Base-by-base conservation (phyloP, 2,329 filamentous ascomycete genomes). In the Akanthomyces muscarius region DNA sequence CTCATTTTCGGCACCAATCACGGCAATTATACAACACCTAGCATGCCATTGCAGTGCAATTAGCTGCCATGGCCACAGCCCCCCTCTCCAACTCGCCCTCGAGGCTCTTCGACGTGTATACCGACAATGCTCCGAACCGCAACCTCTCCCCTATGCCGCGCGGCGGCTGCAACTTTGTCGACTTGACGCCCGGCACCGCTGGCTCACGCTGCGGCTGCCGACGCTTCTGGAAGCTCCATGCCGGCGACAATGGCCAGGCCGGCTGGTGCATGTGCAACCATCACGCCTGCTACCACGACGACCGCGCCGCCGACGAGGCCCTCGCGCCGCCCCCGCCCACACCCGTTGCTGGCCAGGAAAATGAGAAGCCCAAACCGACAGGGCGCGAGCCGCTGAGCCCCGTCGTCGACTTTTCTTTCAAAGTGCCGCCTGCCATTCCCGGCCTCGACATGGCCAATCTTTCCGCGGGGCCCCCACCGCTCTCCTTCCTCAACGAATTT, bases 261-360 rank as follows among this genome's bases (percentile, higher is more conserved):
- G 75, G 76, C 64, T 85, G 80, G 78, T 87, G 84, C 74, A 86
- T 86, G 84, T 87, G 84, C 69, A 82, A 81, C 59, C 84, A 87
- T 67, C 84, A 87, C 72, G 84, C 84, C 60, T 87, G 84, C 71
- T 87, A 79, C 65, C 84, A 87, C 65, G 84, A 86, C 70, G 78
- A 85, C 67, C 73, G 71, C 42, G 63, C 67, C 55, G 66, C 65
- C 58, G 67, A 70, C 65, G 65, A 28, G 36, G 21, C 36, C 8
- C 61, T 41, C n/a, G 38, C 30, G 48, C 57, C 66, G 21, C 68
- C 33, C 23, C 60, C 67, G 25, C 44, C 70, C 51, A 65, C 71
- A 45, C 65, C 71, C 60, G 67, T 71, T 25, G 63, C 68, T 63
- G 76, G 75, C 64, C 83, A 85, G 73, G 83, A 85, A 69, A 84